These are phyloP conservation scores for Erodium chrysanthum DNA, from an alignment of 441 rosid genomes.

Conservation along the genomic window DNA sequence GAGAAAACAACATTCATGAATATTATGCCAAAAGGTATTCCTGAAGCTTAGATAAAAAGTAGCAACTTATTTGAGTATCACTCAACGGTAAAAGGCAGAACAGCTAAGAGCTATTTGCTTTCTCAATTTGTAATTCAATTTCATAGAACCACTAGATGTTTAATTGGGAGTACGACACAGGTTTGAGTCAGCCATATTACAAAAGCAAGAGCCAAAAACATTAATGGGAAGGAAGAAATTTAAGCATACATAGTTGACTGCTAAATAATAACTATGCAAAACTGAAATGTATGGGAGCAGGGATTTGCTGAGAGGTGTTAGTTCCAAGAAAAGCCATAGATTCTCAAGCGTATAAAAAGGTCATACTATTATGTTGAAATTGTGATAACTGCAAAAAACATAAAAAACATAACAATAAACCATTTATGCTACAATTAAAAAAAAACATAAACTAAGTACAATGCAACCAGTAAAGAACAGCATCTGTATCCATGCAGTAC, in stretches of 20 bases:
- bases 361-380: neutral
- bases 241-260: neutral
- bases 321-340: neutral
- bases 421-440: neutral
- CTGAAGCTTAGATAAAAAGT: neutral
- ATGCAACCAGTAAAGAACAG: neutral
- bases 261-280: neutral
- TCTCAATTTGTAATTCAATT: neutral
- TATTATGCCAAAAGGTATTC: neutral
- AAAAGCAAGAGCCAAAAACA: neutral
- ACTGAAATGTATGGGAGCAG: neutral
- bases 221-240: neutral
- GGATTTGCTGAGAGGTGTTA: neutral
- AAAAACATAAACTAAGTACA: neutral
- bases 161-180: neutral
- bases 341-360: neutral
- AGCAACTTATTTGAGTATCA: neutral
- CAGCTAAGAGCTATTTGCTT: neutral
- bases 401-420: neutral
- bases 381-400: neutral
- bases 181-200: neutral
- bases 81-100: neutral
- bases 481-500: neutral
- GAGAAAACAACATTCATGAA: constrained; percentile 14
- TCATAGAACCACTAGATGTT: constrained; percentile 3